These are phyloP conservation scores for Dissophora ornata DNA, from an alignment of 192 early-diverging fungal species.

Conservation along the genomic window DNA sequence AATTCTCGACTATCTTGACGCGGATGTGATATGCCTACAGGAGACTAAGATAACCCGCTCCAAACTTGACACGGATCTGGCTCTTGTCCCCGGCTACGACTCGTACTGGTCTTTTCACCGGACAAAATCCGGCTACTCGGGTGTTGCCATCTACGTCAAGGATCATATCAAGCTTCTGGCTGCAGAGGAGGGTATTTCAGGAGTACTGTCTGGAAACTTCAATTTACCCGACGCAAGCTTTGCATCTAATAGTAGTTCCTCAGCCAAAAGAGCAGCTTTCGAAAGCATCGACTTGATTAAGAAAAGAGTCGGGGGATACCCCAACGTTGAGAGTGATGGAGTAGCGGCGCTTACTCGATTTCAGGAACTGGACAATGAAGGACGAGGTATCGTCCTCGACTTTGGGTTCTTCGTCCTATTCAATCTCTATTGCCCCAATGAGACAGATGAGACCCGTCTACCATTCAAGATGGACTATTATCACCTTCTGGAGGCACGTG, in stretches of 20 bases:
- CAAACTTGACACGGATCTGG: conserved; percentile 67
- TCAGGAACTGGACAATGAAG: conserved; percentile 74
- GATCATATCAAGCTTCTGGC: conserved; percentile 61
- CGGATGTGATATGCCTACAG: conserved; percentile 80
- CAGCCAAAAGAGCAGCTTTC: background rate
- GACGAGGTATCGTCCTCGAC: conserved; percentile 76
- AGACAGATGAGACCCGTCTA: conserved; percentile 58
- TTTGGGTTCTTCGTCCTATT: conserved; percentile 80
- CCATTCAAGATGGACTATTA: conserved; percentile 68
- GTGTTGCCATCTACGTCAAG: conserved; percentile 74
- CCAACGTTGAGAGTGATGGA: background rate
- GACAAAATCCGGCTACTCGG: conserved; percentile 73
- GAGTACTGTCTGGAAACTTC: conserved; percentile 36
- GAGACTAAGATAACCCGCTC: conserved; percentile 77
- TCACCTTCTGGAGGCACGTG: conserved; percentile 55
- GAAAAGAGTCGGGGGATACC: conserved; percentile 31
- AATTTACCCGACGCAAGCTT: background rate
- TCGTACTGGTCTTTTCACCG: conserved; percentile 78
- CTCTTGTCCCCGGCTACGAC: conserved; percentile 74
- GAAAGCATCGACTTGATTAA: background rate
- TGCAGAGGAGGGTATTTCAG: conserved; percentile 79
- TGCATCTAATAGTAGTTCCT: background rate
- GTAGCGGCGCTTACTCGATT: conserved; percentile 15
- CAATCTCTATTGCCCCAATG: conserved; percentile 78
- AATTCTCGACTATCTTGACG: conserved; percentile 59